Percentiles rank a stretch among this genome's conserved stretches.
These are phyloP conservation scores for Aspergillus sp. DNA, from an alignment of 2,329 filamentous ascomycete species.

Conservation along the genomic window DNA sequence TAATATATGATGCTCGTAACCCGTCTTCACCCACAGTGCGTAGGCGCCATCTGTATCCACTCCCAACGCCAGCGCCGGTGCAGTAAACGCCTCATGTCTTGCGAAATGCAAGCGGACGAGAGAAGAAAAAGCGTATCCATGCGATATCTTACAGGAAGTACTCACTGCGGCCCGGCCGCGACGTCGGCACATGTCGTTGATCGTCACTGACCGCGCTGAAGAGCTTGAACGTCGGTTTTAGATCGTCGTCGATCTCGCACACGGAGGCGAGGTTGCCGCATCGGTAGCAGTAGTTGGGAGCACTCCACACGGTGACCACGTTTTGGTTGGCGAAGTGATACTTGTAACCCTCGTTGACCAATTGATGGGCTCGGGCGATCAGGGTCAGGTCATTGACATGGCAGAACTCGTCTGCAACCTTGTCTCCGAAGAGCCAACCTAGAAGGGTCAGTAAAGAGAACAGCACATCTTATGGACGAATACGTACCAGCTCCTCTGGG, in stretches of 20 bases:
- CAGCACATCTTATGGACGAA: background rate
- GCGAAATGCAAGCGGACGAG: constrained; percentile 12
- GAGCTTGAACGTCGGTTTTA: constrained; percentile 80
- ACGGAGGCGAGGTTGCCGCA: constrained; percentile 90
- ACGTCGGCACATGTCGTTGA: constrained; percentile 47
- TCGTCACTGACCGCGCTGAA: constrained; percentile 51
- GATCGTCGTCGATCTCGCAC: constrained; percentile 83
- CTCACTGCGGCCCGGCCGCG: constrained; percentile 50
- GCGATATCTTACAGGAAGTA: constrained; percentile 47
- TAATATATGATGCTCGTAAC: constrained; percentile 37
- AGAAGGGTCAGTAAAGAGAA: constrained; percentile 13
- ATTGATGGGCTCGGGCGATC: constrained; percentile 72
- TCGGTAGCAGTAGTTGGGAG: constrained; percentile 94
- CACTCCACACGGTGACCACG: constrained; percentile 78
- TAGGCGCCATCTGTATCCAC: constrained; percentile 20
- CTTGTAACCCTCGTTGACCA: constrained; percentile 79
- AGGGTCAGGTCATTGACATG: constrained; percentile 72
- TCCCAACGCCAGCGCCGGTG: constrained; percentile 40
- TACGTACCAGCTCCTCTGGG: constrained; percentile 64
- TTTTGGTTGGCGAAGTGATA: constrained; percentile 96
- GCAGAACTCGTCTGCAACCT: constrained; percentile 74
- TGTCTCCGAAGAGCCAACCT: constrained; percentile 67
- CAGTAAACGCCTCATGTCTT: constrained; percentile 25
- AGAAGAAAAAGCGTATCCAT: constrained; percentile 11
- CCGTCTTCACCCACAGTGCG: constrained; percentile 16